Conservation (phyloP, 768 basidiomycete genomes). For the Lanmaoa rubissima region DNA sequence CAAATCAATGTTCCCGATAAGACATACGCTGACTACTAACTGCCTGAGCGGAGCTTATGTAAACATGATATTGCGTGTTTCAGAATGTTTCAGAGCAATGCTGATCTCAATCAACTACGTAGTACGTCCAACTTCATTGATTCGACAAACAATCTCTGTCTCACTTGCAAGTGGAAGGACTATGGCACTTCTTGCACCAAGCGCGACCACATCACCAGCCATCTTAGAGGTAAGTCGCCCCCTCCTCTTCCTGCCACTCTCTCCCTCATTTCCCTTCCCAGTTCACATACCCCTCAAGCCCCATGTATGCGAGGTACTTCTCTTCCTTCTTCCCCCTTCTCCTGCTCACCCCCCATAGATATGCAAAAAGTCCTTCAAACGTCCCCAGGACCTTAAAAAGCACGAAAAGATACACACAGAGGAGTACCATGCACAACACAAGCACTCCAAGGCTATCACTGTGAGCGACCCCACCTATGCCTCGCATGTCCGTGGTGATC, state of each 20-base stretch:
- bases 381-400: slow-evolving; percentile 98
- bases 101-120: too few species aligned
- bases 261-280: slow-evolving; percentile 28
- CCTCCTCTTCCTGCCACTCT: neutral
- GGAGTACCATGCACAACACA: slow-evolving; percentile 95
- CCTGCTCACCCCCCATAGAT: slow-evolving; percentile 45
- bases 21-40: too few species aligned
- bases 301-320: slow-evolving; percentile 77
- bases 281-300: slow-evolving; percentile 97
- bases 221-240: slow-evolving; percentile 75
- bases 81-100: too few species aligned
- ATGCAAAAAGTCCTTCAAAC: slow-evolving; percentile 97
- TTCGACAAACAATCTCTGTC: slow-evolving; percentile 94
- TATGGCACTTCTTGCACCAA: slow-evolving; percentile 93
- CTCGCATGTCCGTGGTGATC: slow-evolving; percentile 60
- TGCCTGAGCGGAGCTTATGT: too few species aligned
- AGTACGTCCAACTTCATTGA: too few species aligned
- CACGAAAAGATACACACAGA: slow-evolving; percentile 99
- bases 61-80: too few species aligned
- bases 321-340: neutral
- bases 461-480: slow-evolving; percentile 73
- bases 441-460: slow-evolving; percentile 95
- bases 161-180: slow-evolving; percentile 95
- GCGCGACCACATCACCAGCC: slow-evolving; percentile 98
- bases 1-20: too few species aligned